Base-by-base conservation (phyloP, 208 protist species). In the Porcisia hertigi region DNA sequence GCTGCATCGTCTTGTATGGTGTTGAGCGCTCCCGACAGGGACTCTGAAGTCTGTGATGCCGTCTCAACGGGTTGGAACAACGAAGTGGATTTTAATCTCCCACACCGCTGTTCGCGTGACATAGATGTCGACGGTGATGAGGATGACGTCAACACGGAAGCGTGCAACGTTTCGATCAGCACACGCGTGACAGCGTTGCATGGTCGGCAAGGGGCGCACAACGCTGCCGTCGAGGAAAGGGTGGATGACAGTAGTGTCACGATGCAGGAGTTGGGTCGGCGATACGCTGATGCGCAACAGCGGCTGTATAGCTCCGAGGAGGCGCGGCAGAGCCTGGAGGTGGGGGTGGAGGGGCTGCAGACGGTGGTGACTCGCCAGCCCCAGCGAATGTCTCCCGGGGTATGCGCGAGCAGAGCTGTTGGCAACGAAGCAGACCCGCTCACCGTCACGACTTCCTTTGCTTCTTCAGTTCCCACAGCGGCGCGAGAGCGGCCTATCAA, bases 251-350 rank as follows among this genome's bases (percentile, higher is more conserved):
- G 75, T 43, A 76, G 72, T 3, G 39, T 53, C 2, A 74, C 74
- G 49, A 85, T 91, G 84, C 73, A 88, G 67, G 75, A 81, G 49
- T 55, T 89, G 25, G 81, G 82, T 2, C 75, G 83, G 39, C 75
- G 80, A 66, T 88, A 85, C 75, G 87, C 84, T 47, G 84, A 86
- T 25, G 83, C 82, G 3, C 81, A 87, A 60, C 82, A 87, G 43
- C 77, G 80, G 0, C 84, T 88, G 1, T 69, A 76, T 52, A 69
- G 59, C 36, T 82, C 86, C 0, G 81, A 88, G 67, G 88, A 86
- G 54, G 74, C 77, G 2, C 69, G 82, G 3, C 63, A 70, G 43
- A 60, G 41, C 36, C 79, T 90, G 30, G 81, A 90, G 75, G 54
- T 49, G 0, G 88, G 90, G 69, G 63, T 92, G 62, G 69, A 59